phyloP scores from a whole-genome alignment of 2,329 filamentous ascomycete species.

The Microsporum audouinii region DNA sequence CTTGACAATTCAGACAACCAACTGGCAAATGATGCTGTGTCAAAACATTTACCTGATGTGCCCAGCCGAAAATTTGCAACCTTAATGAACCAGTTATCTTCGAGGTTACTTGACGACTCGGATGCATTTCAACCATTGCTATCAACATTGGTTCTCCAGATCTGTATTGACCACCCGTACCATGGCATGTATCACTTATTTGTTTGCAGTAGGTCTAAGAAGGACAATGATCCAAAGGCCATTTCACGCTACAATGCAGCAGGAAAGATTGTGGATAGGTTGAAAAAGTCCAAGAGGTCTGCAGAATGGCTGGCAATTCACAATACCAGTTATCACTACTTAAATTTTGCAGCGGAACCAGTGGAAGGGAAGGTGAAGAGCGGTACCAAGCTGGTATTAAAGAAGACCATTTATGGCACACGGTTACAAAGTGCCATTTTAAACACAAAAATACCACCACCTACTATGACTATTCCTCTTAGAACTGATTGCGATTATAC shows the following conservation, averaged over 20 bases:
- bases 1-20: constrained; percentile 70
- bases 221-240: constrained; percentile 59
- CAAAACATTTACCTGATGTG: constrained; percentile 57
- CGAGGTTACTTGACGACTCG: constrained; percentile 64
- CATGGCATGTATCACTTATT: constrained; percentile 97
- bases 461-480: constrained; percentile 75
- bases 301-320: constrained; percentile 58
- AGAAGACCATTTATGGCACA: constrained; percentile 51
- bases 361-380: constrained; percentile 54
- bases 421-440: constrained; percentile 52
- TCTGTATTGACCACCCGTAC: constrained; percentile 87
- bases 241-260: constrained; percentile 64
- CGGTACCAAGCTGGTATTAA: constrained; percentile 52
- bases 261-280: constrained; percentile 50
- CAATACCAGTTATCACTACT: constrained; percentile 57
- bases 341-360: constrained; percentile 37
- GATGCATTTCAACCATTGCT: constrained; percentile 66
- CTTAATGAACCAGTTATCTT: constrained; percentile 92
- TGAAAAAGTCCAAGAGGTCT: constrained; percentile 44
- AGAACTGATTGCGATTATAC: constrained; percentile 64
- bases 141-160: constrained; percentile 61
- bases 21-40: constrained; percentile 66
- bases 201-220: constrained; percentile 60
- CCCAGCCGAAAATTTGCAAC: constrained; percentile 85
- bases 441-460: constrained; percentile 65